These are phyloP conservation scores for Tetrapisispora fleetii DNA, from an alignment of 805 yeast genomes.

Conservation along the genomic window DNA sequence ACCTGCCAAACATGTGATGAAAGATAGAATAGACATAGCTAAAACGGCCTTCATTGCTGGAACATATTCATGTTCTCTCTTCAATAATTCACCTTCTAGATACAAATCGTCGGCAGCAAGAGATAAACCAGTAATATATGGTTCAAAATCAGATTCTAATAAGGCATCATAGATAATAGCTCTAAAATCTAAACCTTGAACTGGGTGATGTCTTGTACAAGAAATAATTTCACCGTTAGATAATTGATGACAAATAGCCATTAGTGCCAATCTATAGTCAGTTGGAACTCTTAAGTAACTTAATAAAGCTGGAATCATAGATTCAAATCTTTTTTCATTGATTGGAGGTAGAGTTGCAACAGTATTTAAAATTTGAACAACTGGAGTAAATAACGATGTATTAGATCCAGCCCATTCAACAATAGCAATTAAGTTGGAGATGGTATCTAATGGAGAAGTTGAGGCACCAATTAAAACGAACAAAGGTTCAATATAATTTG, in stretches of 20 bases:
- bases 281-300: conserved; percentile 21
- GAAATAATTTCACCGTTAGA: conserved; percentile 12
- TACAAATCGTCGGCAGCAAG: conserved; percentile 20
- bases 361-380: conserved; percentile 13
- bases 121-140: conserved; percentile 23
- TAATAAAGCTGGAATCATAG: conserved; percentile 19
- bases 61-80: conserved; percentile 24
- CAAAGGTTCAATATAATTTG: conserved; percentile 16
- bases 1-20: conserved; percentile 17
- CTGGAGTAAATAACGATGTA: conserved; percentile 12
- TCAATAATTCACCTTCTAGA: conserved; percentile 23
- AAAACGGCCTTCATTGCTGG: conserved; percentile 26
- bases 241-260: conserved; percentile 23
- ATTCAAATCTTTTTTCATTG: conserved; percentile 14
- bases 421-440: conserved; percentile 18
- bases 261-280: conserved; percentile 23
- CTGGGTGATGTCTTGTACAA: conserved; percentile 25
- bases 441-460: conserved; percentile 16
- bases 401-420: conserved; percentile 17
- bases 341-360: conserved; percentile 10
- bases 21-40: conserved; percentile 21
- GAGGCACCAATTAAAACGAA: conserved; percentile 17
- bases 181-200: conserved; percentile 27
- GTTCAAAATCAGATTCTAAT: conserved; percentile 22
- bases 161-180: conserved; percentile 23